Evolutionary conservation across 257 asterid species (phyloP).

Genomic region (Nicotiana undulata): DNA sequence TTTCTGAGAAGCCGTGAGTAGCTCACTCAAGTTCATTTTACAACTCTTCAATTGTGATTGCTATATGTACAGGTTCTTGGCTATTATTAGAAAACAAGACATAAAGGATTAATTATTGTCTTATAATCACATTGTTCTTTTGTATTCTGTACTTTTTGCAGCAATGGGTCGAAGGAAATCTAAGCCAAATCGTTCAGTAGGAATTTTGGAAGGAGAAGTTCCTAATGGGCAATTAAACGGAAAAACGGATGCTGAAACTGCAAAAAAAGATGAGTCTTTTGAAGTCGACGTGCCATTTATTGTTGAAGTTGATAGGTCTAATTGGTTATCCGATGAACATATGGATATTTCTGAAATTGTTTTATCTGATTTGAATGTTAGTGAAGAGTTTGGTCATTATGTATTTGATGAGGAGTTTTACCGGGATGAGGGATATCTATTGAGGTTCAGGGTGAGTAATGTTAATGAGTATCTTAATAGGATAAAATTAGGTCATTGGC

Average conservation of each 20-base stretch:
- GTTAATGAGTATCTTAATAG: slow-evolving; percentile 55
- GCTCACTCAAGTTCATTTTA: not conserved
- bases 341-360: slow-evolving; percentile 69
- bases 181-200: slow-evolving; percentile 69
- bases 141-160: not conserved
- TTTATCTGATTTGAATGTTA: slow-evolving; percentile 50
- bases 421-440: slow-evolving; percentile 35
- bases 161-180: slow-evolving; percentile 78
- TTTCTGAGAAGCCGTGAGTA: not conserved
- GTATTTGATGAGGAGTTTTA: slow-evolving; percentile 40
- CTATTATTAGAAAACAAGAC: not conserved
- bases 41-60: not conserved
- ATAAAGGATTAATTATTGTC: not conserved
- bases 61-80: not conserved
- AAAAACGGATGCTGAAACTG: slow-evolving; percentile 11
- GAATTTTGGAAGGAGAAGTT: slow-evolving; percentile 24
- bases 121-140: not conserved
- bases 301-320: slow-evolving; percentile 51
- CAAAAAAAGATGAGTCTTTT: slow-evolving; percentile 14
- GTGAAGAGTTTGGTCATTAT: slow-evolving; percentile 39
- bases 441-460: slow-evolving; percentile 59
- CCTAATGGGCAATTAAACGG: slow-evolving; percentile 24
- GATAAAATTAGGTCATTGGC: slow-evolving; percentile 93
- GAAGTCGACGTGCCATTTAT: slow-evolving; percentile 39
- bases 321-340: slow-evolving; percentile 58